Percentiles rank a stretch among this genome's conserved stretches.
These are phyloP conservation scores for Fusarium goolgardi DNA, from an alignment of 2,329 filamentous ascomycete species.

Conservation along the genomic window DNA sequence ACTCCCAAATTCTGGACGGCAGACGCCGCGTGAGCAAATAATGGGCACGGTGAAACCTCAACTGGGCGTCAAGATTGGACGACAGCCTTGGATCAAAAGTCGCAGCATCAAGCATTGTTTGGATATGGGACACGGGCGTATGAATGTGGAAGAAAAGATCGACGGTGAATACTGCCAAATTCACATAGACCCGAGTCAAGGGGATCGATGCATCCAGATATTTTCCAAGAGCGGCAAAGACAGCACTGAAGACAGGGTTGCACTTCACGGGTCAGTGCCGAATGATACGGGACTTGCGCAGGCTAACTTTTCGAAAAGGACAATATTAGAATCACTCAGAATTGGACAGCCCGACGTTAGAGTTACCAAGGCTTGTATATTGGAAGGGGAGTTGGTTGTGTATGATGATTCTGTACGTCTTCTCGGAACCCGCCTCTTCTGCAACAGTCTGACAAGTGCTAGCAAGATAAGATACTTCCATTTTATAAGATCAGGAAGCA, in stretches of 20 bases:
- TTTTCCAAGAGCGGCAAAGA: slow-evolving; percentile 95
- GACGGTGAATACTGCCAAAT: slow-evolving; percentile 94
- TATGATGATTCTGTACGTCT: slow-evolving; percentile 71
- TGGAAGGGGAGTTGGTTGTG: slow-evolving; percentile 86
- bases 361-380: slow-evolving; percentile 74
- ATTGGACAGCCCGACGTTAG: slow-evolving; percentile 69
- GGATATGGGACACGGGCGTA: slow-evolving; percentile 68
- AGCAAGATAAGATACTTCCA: slow-evolving; percentile 72
- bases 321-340: slow-evolving; percentile 72
- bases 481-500: slow-evolving; percentile 89
- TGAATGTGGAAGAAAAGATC: slow-evolving; percentile 84
- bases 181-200: slow-evolving; percentile 75
- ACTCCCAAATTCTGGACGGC: slow-evolving; percentile 35
- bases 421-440: not conserved
- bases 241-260: slow-evolving; percentile 76
- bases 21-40: slow-evolving; percentile 31
- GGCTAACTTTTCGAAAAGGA: slow-evolving; percentile 50
- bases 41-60: slow-evolving; percentile 60
- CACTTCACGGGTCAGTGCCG: slow-evolving; percentile 64
- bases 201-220: slow-evolving; percentile 72
- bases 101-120: slow-evolving; percentile 80
- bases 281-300: not conserved
- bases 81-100: slow-evolving; percentile 73
- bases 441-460: slow-evolving; percentile 20
- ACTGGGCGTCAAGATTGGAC: slow-evolving; percentile 72